These are phyloP conservation scores for Solanum rostratum DNA, from an alignment of 257 asterid species.

Conservation along the genomic window DNA sequence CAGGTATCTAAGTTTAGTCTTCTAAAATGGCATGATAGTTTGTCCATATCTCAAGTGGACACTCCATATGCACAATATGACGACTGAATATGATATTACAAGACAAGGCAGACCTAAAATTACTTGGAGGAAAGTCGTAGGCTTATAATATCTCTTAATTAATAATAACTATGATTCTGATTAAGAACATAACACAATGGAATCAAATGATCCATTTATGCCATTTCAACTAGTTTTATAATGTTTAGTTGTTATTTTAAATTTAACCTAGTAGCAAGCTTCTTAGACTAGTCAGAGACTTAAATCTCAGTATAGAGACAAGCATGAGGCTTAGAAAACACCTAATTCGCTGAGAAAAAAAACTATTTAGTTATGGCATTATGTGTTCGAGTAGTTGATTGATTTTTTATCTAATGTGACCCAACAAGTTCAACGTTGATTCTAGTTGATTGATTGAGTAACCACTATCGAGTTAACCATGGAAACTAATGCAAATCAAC, in stretches of 20 bases:
- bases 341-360: not conserved
- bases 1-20: not conserved
- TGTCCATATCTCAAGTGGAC: not conserved
- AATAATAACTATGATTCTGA: not conserved
- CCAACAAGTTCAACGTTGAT: not conserved
- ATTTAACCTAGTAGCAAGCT: not conserved
- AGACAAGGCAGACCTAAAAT: not conserved
- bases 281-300: not conserved
- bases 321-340: not conserved
- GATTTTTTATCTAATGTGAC: not conserved
- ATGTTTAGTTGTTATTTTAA: not conserved
- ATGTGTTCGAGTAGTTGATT: not conserved
- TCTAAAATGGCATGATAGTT: not conserved
- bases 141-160: not conserved
- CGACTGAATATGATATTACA: not conserved
- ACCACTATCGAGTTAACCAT: not conserved
- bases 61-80: not conserved
- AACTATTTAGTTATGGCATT: not conserved
- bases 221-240: not conserved
- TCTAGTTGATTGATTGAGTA: not conserved
- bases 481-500: not conserved
- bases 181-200: not conserved
- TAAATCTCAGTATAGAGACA: not conserved
- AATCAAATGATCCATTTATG: not conserved
- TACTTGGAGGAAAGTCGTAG: not conserved